phyloP scores from a whole-genome alignment of 2,329 filamentous ascomycete species.

The Rachicladosporium sp. region DNA sequence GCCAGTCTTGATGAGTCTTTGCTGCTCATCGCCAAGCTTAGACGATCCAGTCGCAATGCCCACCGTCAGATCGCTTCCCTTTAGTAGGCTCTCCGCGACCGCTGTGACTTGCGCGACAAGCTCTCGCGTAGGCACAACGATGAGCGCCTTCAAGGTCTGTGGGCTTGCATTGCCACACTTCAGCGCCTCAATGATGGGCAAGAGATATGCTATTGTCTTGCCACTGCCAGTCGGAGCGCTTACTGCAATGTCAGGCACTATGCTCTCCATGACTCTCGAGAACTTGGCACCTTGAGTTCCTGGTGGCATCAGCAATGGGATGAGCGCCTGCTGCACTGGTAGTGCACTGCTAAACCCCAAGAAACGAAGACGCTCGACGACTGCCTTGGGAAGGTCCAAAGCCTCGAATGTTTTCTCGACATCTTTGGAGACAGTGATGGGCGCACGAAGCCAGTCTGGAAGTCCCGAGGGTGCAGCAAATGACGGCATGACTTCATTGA shows the following conservation, averaged over 20 bases:
- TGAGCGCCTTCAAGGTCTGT: constrained; percentile 61
- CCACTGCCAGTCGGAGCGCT: constrained; percentile 91
- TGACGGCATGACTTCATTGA: constrained; percentile 44
- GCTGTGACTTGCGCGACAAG: constrained; percentile 63
- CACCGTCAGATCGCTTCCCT: constrained; percentile 61
- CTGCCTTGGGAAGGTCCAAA: constrained; percentile 50
- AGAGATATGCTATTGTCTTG: constrained; percentile 82
- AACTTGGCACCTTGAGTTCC: constrained; percentile 24
- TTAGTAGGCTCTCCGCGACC: constrained; percentile 63
- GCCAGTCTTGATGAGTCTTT: constrained; percentile 46
- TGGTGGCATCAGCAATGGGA: constrained; percentile 64
- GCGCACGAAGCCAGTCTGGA: constrained; percentile 67
- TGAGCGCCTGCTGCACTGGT: constrained; percentile 65
- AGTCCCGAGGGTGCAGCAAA: constrained; percentile 64
- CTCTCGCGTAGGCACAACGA: constrained; percentile 73
- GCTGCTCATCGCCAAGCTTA: constrained; percentile 54
- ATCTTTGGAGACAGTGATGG: constrained; percentile 54
- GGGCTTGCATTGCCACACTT: constrained; percentile 43
- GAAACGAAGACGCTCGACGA: constrained; percentile 50
- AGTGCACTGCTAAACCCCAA: constrained; percentile 61
- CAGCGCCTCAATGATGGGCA: constrained; percentile 72
- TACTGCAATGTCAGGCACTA: constrained; percentile 63
- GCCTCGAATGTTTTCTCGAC: constrained; percentile 49
- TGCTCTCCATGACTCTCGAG: constrained; percentile 14
- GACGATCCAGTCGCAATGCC: constrained; percentile 75